These are phyloP conservation scores for Odontarrhena argentea DNA, from an alignment of 345 rosid genomes.

Conservation along the genomic window DNA sequence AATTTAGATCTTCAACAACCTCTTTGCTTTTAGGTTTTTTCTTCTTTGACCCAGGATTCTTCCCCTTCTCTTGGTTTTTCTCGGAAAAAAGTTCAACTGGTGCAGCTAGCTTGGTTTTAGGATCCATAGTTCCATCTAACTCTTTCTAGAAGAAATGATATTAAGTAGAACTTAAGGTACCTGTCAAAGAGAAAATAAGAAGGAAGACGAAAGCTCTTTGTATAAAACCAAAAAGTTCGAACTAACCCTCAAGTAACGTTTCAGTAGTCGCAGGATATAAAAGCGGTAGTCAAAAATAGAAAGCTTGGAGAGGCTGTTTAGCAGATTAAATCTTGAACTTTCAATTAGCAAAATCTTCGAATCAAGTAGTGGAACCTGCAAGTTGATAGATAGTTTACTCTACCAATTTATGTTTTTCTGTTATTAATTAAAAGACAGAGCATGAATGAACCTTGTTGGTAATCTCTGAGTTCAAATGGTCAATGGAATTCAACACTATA, in stretches of 20 bases:
- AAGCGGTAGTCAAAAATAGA: conserved; percentile 33
- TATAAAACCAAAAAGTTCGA: conserved; percentile 8
- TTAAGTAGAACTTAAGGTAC: not conserved
- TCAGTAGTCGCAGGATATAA: conserved; percentile 26
- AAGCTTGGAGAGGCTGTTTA: conserved; percentile 18
- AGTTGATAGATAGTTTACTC: not conserved
- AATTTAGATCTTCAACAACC: conserved; percentile 16
- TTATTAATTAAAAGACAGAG: not conserved
- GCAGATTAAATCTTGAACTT: conserved; percentile 15
- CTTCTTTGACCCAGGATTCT: conserved; percentile 4
- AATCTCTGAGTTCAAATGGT: not conserved
- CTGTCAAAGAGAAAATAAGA: not conserved
- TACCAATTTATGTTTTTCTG: not conserved
- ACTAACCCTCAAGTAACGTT: conserved; percentile 26
- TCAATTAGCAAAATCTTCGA: conserved; percentile 24
- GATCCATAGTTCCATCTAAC: conserved; percentile 9
- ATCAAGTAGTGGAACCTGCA: conserved; percentile 15
- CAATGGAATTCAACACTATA: conserved; percentile 12
- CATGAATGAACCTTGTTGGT: conserved; percentile 17
- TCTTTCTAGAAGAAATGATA: conserved; percentile 9
- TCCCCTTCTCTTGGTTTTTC: not conserved
- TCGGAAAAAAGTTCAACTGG: not conserved
- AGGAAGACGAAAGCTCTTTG: conserved; percentile 9
- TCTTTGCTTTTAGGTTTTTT: conserved; percentile 16
- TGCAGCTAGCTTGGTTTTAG: conserved; percentile 27